Conservation (phyloP, 345 rosid genomes). For the Syzygium jambos region DNA sequence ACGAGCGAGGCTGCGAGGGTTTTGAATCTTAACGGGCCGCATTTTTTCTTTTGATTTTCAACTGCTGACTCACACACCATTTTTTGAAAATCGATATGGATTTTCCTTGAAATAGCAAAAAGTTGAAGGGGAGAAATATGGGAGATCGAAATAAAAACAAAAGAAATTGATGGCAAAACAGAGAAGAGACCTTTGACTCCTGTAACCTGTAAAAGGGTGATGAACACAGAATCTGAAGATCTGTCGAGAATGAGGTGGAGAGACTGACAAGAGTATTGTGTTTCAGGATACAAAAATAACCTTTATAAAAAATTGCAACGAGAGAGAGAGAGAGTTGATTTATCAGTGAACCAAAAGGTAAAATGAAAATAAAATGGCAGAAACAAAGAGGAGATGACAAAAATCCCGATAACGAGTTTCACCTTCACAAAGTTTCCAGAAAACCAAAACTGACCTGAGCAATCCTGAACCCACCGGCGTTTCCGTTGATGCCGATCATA, state of each 20-base stretch:
- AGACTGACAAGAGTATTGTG: background rate
- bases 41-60: background rate
- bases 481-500: slow-evolving; percentile 28
- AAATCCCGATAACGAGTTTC: background rate
- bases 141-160: background rate
- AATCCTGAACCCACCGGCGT: slow-evolving; percentile 32
- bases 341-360: background rate
- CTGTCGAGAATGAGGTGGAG: background rate
- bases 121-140: background rate
- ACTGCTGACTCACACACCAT: background rate
- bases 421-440: background rate
- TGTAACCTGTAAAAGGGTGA: background rate
- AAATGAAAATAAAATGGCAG: background rate
- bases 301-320: background rate
- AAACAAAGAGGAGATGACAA: background rate
- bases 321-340: background rate
- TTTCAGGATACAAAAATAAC: background rate
- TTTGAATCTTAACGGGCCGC: background rate
- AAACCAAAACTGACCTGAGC: slow-evolving; percentile 34
- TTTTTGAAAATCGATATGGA: background rate
- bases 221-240: background rate
- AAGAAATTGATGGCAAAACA: background rate
- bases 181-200: background rate
- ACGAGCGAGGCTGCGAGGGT: background rate
- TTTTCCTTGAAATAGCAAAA: background rate